Evolutionary conservation across 768 basidiomycete species (phyloP), one percentile per base, ranked within the genome.

Genomic region (Russula dissimulans): DNA sequence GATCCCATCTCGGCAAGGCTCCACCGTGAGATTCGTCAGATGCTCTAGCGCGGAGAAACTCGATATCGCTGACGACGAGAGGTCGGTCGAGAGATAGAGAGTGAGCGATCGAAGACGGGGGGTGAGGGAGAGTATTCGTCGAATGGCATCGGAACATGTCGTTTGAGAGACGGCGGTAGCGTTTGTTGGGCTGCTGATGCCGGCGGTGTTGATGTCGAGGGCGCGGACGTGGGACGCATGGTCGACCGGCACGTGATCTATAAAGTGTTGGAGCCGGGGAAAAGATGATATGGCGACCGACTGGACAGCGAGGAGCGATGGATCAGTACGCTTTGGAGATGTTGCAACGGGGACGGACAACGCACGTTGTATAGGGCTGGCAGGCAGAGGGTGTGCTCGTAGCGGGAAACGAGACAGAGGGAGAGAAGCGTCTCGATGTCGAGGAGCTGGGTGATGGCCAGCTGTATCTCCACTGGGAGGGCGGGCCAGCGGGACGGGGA

Each of bases 401-500:
- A 17, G 12, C 31, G 56, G 54, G 59, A 64, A 5, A 39, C 54
- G 2, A 34, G 39, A 48, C 59, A 61, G 44, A 66, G 59, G 1
- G 65, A 60, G 29, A 32, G 47, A 38, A 66, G 65, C n/a, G 63
- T 18, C 5, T 49, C 26, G 51, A 39, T 8, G 22, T 65, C 65
- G 56, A 66, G 63, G 32, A 55, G 63, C 9, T 55, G 56, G 29
- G 57, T 59, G 63, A 65, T 54, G 3, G 59, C 39, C 26, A 66
- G 49, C 36, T 61, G 65, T 26, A 66, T 54, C 18, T 66, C 65
- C 3, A 54, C 56, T 12, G 65, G 65, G 54, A 66, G 65, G 32
- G 56, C 8, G 17, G n/a, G 12, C 65, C 63, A 66, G 39, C 7
- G 42, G 48, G 43, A 45, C 1, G 12, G 10, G 26, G 60, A 9